Conservation (phyloP, 2,329 filamentous ascomycete species). For the Pyricularia pennisetigena region DNA sequence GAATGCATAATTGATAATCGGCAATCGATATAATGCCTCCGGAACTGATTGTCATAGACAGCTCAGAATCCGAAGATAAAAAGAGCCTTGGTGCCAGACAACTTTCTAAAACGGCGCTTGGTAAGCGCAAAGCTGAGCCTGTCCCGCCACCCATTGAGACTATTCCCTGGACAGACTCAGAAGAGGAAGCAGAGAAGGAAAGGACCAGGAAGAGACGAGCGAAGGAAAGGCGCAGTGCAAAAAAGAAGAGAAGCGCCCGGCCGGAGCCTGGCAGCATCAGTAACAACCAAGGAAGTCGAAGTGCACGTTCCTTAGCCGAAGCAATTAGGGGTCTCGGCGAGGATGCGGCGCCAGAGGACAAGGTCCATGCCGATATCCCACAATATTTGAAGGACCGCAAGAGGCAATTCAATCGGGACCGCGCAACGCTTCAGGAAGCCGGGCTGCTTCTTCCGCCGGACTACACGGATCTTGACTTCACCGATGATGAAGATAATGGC, state of each 20-base stretch:
- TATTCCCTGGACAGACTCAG: slow-evolving; percentile 47
- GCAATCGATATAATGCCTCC: not conserved
- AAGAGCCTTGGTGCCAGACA: not conserved
- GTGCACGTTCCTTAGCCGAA: slow-evolving; percentile 3
- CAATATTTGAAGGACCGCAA: slow-evolving; percentile 64
- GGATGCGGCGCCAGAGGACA: slow-evolving; percentile 13
- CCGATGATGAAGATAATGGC: slow-evolving; percentile 42
- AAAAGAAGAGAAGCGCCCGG: slow-evolving; percentile 34
- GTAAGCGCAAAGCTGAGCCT: slow-evolving; percentile 28
- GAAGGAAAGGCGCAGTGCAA: slow-evolving; percentile 37
- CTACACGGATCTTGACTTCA: slow-evolving; percentile 67
- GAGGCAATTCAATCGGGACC: slow-evolving; percentile 55
- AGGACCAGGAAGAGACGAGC: slow-evolving; percentile 57
- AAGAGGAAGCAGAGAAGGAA: slow-evolving; percentile 49
- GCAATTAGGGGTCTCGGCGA: slow-evolving; percentile 6
- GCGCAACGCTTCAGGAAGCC: slow-evolving; percentile 48
- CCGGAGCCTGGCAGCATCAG: slow-evolving; percentile 10
- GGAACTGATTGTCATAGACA: not conserved
- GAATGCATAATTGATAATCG: not conserved
- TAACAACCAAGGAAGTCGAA: slow-evolving; percentile 2
- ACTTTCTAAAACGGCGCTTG: not conserved
- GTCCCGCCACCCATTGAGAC: slow-evolving; percentile 26
- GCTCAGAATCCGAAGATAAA: not conserved
- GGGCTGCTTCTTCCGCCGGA: slow-evolving; percentile 70
- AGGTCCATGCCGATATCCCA: slow-evolving; percentile 44